phyloP scores from a whole-genome alignment of 176 grass and related monocot species.

The Oryza australiensis region DNA sequence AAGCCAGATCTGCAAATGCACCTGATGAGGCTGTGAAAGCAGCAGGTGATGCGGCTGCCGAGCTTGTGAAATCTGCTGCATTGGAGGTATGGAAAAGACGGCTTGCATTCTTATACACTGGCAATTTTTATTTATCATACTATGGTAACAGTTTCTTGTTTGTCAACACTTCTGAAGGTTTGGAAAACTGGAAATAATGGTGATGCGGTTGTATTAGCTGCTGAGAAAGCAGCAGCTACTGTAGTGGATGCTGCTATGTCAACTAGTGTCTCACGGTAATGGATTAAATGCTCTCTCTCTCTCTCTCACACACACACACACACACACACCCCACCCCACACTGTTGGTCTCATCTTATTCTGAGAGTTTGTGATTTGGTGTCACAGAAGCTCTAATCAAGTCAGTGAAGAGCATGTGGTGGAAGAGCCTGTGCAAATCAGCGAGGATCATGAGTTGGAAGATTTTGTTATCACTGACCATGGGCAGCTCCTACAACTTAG shows the following conservation, averaged over 20 bases:
- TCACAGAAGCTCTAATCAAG: slow-evolving; percentile 52
- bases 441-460: slow-evolving; percentile 64
- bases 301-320: not conserved
- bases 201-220: slow-evolving; percentile 68
- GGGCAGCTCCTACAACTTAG: slow-evolving; percentile 64
- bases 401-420: slow-evolving; percentile 28
- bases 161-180: slow-evolving; percentile 51
- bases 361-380: slow-evolving; percentile 8
- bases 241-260: slow-evolving; percentile 90
- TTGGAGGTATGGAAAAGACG: slow-evolving; percentile 60
- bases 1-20: slow-evolving; percentile 78
- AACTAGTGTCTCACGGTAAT: slow-evolving; percentile 84
- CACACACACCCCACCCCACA: not conserved
- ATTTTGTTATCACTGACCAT: slow-evolving; percentile 69
- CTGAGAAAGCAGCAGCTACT: slow-evolving; percentile 78
- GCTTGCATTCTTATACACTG: not conserved
- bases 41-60: slow-evolving; percentile 95
- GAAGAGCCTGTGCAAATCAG: slow-evolving; percentile 56
- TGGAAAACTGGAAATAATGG: slow-evolving; percentile 76
- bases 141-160: not conserved
- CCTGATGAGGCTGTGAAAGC: slow-evolving; percentile 90
- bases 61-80: slow-evolving; percentile 90
- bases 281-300: not conserved
- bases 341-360: not conserved
- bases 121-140: slow-evolving; percentile 21